phyloP scores from a whole-genome alignment of 768 basidiomycete species.

The Russula emetica region DNA sequence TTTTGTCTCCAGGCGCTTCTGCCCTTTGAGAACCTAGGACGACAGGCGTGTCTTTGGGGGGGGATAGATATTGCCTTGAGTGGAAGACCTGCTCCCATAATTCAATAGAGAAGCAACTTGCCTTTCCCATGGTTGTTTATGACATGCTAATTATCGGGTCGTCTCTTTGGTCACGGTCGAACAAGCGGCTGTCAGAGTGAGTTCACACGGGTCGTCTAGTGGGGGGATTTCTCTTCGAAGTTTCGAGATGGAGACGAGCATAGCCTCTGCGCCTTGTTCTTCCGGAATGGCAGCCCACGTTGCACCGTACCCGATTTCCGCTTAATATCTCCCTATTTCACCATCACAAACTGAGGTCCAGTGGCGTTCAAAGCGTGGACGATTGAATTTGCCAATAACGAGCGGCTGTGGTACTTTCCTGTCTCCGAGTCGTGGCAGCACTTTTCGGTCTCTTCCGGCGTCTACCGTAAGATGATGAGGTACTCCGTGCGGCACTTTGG shows the following conservation, averaged over 20 bases:
- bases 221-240: conserved; percentile 4
- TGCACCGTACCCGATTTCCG: background rate
- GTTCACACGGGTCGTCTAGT: conserved; percentile 7
- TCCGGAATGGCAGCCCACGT: background rate
- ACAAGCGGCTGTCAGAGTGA: background rate
- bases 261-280: background rate
- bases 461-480: background rate
- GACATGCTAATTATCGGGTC: conserved; percentile 1
- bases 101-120: conserved; percentile 22
- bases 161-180: conserved; percentile 1
- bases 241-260: conserved; percentile 3
- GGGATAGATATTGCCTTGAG: conserved; percentile 15
- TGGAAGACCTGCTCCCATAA: conserved; percentile 12
- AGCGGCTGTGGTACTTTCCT: background rate
- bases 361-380: background rate
- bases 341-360: background rate
- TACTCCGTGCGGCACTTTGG: conserved; percentile 11
- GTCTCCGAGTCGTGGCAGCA: conserved; percentile 4
- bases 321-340: conserved; percentile 1
- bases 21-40: conserved; percentile 37
- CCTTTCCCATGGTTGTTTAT: conserved; percentile 7
- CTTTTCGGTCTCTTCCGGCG: conserved; percentile 8
- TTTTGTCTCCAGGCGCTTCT: conserved; percentile 41
- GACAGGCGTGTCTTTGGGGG: background rate
- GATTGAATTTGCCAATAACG: background rate